Evolutionary conservation across 345 rosid genomes (phyloP).

Genomic region (Rhizophora apiculata): DNA sequence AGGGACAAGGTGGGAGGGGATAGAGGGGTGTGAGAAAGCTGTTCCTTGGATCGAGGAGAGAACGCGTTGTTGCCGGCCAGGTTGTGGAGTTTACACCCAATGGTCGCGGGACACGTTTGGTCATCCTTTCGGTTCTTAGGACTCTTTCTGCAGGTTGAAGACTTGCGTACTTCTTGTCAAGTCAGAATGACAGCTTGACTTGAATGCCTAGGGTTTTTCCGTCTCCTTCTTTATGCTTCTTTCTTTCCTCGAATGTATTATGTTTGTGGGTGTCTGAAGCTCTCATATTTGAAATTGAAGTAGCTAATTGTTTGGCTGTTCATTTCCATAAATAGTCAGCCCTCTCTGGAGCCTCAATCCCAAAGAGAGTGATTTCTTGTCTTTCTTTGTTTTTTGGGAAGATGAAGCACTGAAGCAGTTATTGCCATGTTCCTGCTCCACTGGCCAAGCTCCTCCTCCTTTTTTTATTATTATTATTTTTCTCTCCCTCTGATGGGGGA

Average conservation of each 20-base stretch:
- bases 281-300: too few relatives aligned
- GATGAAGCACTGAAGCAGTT: too few relatives aligned
- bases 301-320: too few relatives aligned
- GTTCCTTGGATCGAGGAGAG: neutral
- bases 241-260: neutral
- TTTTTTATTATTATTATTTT: too few relatives aligned
- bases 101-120: constrained; percentile 11
- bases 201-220: constrained; percentile 11
- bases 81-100: neutral
- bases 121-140: neutral
- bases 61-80: neutral
- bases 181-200: neutral
- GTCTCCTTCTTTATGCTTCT: neutral
- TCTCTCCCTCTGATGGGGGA: too few relatives aligned
- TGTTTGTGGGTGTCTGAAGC: neutral
- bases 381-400: too few relatives aligned
- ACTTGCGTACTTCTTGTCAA: neutral
- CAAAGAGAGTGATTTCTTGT: too few relatives aligned
- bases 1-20: neutral
- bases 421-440: too few relatives aligned
- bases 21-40: neutral
- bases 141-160: neutral
- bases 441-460: too few relatives aligned
- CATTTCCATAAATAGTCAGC: too few relatives aligned
- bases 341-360: too few relatives aligned